Base-by-base conservation (phyloP, 23 red algal genomes). In the Gracilaria domingensis region DNA sequence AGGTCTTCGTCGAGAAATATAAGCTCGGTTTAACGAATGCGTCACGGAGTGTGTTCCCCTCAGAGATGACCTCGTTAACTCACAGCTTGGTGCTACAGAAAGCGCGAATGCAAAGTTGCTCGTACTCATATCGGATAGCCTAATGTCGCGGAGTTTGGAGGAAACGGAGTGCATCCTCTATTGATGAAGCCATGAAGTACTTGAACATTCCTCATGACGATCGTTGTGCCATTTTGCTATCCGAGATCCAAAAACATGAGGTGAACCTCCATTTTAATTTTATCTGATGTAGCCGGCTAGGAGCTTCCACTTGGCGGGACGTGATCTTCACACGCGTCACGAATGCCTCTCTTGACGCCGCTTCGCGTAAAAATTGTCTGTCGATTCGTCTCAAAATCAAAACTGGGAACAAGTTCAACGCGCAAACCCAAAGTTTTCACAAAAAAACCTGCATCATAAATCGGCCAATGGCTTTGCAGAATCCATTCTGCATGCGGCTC, bases 181-280 rank as follows among this genome's bases (percentile, higher is more conserved):
- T n/a, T n/a, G n/a, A n/a, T n/a, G n/a, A n/a, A n/a, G n/a, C n/a
- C n/a, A n/a, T n/a, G n/a, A n/a, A n/a, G n/a, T n/a, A n/a, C n/a
- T n/a, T n/a, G n/a, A n/a, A n/a, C n/a, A n/a, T n/a, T n/a, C n/a
- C n/a, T n/a, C n/a, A n/a, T n/a, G n/a, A n/a, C n/a, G 42, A 45
- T 45, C 42, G 42, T 45, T 11, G 42, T 45, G 5, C 11, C 24
- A 30, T 62, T 29, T 62, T 62, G 8, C 59, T 29, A 29, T 29
- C n/a, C 24, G 59, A 62, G 59, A 62, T 62, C 59, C 59, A 1
- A 29, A 62, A 62, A 62, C 59, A 30, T 62, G 59, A 26, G 59
- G 59, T 62, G 59, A 62, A 24, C n/a, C 59, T 62, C 59, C 29
- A 62, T 62, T 62, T 62, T 62, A 30, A 12, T 62, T 62, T 62